Base-by-base conservation (phyloP, 176 grass and related monocot species). In the Musa troglodytarum region DNA sequence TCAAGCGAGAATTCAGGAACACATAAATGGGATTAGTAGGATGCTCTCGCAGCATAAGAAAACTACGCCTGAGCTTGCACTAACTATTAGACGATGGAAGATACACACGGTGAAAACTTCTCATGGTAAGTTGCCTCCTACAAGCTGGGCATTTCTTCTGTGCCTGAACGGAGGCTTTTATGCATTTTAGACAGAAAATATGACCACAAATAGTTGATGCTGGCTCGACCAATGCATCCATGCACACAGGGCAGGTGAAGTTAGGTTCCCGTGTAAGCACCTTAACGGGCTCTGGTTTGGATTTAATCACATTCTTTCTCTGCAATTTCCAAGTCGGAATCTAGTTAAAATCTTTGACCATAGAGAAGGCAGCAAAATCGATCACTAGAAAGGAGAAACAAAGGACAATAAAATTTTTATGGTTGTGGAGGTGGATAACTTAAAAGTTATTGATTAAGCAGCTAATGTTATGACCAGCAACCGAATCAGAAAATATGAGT, bases 101-200 rank as follows among this genome's bases (percentile, higher is more conserved):
- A 61, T 90, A 92, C 78, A 96, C 88, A 16, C 89, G 83, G 72
- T 92, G 92, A 17, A 81, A 78, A 65, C 80, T 90, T 53, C 78
- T 92, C 24, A 72, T 61, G 29, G 52, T 90, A 53, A 92, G 63
- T 63, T 71, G 73, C 87, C 68, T 89, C 75, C 92, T 82, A 78
- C 89, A 96, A 63, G 87, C 92, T 11, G 89, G 89, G 1, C 92
- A 96, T 88, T 83, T 96, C 85, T 96, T 96, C 65, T 96, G 92
- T 81, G 69, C 8, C 63, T 90, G 76, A 24, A 96, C 89, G 49
- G 92, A 81, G 49, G 86, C 49, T 64, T 88, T 96, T 24, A 92
- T 96, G 81, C 92, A 96, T 11, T 23, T 71, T 0, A 73, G 11
- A 77, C 92, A 92, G 74, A 92, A 96, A 61, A 96, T 75, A 79